These are phyloP conservation scores for Xylaria grammica DNA, from an alignment of 495 filamentous ascomycete genomes.

Conservation along the genomic window DNA sequence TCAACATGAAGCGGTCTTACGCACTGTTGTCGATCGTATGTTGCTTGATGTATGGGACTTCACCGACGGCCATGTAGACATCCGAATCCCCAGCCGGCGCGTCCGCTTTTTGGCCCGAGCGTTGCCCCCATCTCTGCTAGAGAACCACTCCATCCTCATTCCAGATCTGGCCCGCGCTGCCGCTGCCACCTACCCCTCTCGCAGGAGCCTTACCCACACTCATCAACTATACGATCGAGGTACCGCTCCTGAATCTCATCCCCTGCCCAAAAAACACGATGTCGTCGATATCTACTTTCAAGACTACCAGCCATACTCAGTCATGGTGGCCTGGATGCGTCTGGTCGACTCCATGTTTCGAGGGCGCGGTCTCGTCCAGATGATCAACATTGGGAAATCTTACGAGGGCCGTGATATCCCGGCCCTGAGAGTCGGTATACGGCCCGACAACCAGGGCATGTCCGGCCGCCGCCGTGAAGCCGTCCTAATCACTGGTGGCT, in stretches of 20 bases:
- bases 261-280: constrained; percentile 29
- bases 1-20: constrained; percentile 74
- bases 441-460: constrained; percentile 48
- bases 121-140: constrained; percentile 75
- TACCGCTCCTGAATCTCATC: constrained; percentile 25
- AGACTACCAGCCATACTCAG: constrained; percentile 83
- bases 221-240: constrained; percentile 30
- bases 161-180: constrained; percentile 80
- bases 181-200: constrained; percentile 73
- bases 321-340: constrained; percentile 81
- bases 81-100: constrained; percentile 77
- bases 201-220: constrained; percentile 20
- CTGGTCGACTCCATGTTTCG: constrained; percentile 83
- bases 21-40: constrained; percentile 73
- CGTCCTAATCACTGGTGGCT: constrained; percentile 81
- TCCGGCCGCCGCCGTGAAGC: constrained; percentile 62
- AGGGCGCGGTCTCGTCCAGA: constrained; percentile 68
- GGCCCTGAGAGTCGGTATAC: constrained; percentile 78
- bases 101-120: constrained; percentile 83
- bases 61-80: constrained; percentile 82
- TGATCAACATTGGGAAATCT: constrained; percentile 77
- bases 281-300: constrained; percentile 79
- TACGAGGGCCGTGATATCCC: constrained; percentile 87
- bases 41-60: constrained; percentile 92
- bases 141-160: constrained; percentile 75